phyloP scores from a whole-genome alignment of 768 basidiomycete species.

The Dentipellis sp. region DNA sequence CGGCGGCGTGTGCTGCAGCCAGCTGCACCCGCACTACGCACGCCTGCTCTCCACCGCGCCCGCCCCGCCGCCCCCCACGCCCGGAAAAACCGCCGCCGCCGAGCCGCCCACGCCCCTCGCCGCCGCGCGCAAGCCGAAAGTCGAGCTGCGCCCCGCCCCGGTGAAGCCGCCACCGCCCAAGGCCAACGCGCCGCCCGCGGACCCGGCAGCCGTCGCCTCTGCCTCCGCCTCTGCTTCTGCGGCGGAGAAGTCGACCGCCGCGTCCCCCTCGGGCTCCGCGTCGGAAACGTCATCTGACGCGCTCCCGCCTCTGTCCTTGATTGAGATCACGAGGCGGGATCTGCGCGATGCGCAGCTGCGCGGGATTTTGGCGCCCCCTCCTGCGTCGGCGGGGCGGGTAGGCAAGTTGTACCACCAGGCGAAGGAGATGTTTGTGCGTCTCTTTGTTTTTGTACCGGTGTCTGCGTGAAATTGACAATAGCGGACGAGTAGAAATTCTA shows the following conservation, averaged over 20 bases:
- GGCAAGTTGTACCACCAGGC: constrained; percentile 40
- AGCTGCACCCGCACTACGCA: constrained; percentile 1
- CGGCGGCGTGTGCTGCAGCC: neutral
- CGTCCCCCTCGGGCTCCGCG: constrained; percentile 6
- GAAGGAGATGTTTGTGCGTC: constrained; percentile 36
- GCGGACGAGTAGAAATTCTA: constrained; percentile 60
- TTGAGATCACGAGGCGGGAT: constrained; percentile 52
- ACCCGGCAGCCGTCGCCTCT: neutral
- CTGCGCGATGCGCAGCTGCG: constrained; percentile 55
- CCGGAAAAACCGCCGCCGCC: constrained; percentile 11
- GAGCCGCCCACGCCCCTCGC: constrained; percentile 18
- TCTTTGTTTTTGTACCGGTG: neutral
- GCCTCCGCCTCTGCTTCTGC: constrained; percentile 1
- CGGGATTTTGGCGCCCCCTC: constrained; percentile 61
- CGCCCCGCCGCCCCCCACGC: constrained; percentile 1
- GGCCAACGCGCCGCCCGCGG: constrained; percentile 17
- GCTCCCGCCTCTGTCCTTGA: constrained; percentile 16
- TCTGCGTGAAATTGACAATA: neutral
- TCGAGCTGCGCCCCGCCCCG: constrained; percentile 59
- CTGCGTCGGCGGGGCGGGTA: constrained; percentile 48
- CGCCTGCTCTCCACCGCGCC: constrained; percentile 19
- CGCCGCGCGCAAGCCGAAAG: constrained; percentile 29
- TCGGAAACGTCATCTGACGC: neutral
- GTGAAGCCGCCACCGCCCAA: constrained; percentile 32
- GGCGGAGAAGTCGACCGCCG: constrained; percentile 13